A percentile compares a stretch with the other conserved stretches of the same genome.
phyloP scores from a whole-genome alignment of 208 protist genomes.

The Borovskyia barvae region DNA sequence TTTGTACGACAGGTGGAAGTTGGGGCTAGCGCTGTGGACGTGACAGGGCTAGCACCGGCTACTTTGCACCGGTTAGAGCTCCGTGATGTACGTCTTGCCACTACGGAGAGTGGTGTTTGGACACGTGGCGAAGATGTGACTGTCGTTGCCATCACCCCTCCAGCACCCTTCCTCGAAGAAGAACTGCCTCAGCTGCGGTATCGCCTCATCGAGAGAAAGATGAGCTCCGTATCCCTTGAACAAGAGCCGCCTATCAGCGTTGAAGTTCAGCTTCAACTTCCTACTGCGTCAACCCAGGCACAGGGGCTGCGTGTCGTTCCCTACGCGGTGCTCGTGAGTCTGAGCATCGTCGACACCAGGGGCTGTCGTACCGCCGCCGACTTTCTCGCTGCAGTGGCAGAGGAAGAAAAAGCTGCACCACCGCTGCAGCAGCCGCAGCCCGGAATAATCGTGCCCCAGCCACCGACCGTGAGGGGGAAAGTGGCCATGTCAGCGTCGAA shows the following conservation, averaged over 20 bases:
- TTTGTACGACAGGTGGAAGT: constrained; percentile 5
- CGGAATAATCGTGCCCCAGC: not conserved
- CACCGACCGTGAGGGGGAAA: not conserved
- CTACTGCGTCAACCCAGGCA: not conserved
- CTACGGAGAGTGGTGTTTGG: not conserved
- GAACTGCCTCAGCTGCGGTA: constrained; percentile 4
- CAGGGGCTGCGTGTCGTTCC: constrained; percentile 1
- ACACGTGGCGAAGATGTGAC: not conserved
- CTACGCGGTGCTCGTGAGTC: constrained; percentile 6
- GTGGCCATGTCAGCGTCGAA: not conserved
- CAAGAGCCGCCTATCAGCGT: not conserved
- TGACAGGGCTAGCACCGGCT: constrained; percentile 1
- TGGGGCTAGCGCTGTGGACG: not conserved
- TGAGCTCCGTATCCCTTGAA: not conserved
- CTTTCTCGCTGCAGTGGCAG: constrained; percentile 4
- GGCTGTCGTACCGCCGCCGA: constrained; percentile 5
- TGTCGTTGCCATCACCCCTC: constrained; percentile 6
- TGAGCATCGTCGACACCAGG: constrained; percentile 1
- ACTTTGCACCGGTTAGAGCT: constrained; percentile 6
- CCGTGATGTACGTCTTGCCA: not conserved
- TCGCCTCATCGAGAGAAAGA: not conserved
- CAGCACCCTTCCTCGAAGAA: not conserved
- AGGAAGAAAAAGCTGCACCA: not conserved
- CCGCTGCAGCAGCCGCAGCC: not conserved
- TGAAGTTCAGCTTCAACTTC: constrained; percentile 13